Base-by-base conservation (phyloP, 2,329 filamentous ascomycete genomes). In the Xylariaceae sp. region DNA sequence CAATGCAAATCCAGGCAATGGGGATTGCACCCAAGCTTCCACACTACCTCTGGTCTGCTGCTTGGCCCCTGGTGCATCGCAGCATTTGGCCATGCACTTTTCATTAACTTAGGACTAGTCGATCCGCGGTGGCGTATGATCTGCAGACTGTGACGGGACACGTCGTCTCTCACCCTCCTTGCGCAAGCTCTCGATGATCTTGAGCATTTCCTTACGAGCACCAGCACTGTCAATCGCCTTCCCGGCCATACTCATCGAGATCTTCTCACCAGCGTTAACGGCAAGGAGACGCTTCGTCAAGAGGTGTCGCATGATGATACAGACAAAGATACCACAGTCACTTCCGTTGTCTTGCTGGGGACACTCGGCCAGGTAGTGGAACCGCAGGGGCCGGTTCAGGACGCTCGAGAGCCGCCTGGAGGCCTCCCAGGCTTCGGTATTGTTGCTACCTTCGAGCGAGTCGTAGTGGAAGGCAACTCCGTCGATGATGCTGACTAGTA, bases 391-490 rank as follows among this genome's bases (percentile, higher is more conserved):
- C 49, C 81, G 80, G 32, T 78, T 76, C 0, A 97, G 76, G 30
- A 97, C 72, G 31, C 75, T 72, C 22, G 80, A 76, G 39, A 99
- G 75, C 61, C 90, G 88, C 42, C 79, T 71, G 0, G 86, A 82
- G 6, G 87, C 86, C 1, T 80, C 72, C 44, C 80, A 77, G 1
- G 89, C 94, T 57, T 95, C 88, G 39, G 77, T 72, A 52, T 82
- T 80, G 69, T 99, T 97, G 36, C 82, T 80, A 2, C 85, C 83
- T 2, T 81, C 80, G 22, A 97, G 76, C 1, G 87, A 92, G 71
- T 99, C 94, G 72, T 99, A 99, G 74, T 99, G 94, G 68, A 99
- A 99, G 0, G 92, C 89, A 2, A 96, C 84, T 9, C 89, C 85
- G 65, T 99, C 94, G 44, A 95, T 83, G 38, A 90, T 80, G 11